Evolutionary conservation across 78 protist species (phyloP).

Genomic region (Dictyostelium discoideum): dicty_2.7 NC_007090.3:2887001-2887500

Average conservation of each 20-base stretch:
- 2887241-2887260: neutral
- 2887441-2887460: neutral
- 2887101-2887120: slow-evolving; percentile 42
- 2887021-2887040: slow-evolving; percentile 42
- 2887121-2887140: slow-evolving; percentile 13
- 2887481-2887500: neutral
- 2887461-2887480: no score
- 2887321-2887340: slow-evolving; percentile 63
- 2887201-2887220: neutral
- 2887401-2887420: slow-evolving; percentile 76
- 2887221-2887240: neutral
- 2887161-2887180: slow-evolving; percentile 72
- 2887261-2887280: slow-evolving; percentile 52
- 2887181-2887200: neutral
- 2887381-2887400: slow-evolving; percentile 21
- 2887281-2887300: neutral
- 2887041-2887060: neutral
- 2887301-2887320: neutral
- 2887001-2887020: neutral
- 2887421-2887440: slow-evolving; percentile 47
- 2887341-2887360: slow-evolving; percentile 20
- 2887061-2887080: slow-evolving; percentile 15
- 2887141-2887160: slow-evolving; percentile 13
- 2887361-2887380: slow-evolving; percentile 16
- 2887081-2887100: slow-evolving; percentile 72